A percentile compares a stretch with the other conserved stretches of the same genome.
Conservation (phyloP, 2,329 filamentous ascomycete species). For the Pseudohalonectria lignicola region DNA sequence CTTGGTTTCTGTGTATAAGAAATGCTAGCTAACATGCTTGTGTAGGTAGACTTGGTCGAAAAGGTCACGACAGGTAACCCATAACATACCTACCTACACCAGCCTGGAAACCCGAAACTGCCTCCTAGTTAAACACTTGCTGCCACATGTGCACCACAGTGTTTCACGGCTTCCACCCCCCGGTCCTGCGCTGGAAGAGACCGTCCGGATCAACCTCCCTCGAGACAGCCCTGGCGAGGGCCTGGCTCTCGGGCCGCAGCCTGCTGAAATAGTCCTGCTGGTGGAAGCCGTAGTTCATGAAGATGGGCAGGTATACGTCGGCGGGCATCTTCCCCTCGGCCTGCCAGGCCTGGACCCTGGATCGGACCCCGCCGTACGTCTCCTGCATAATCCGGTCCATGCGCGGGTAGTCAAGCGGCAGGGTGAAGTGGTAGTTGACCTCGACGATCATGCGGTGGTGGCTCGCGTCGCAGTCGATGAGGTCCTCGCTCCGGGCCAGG, state of each 20-base stretch:
- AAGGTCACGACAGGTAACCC: no score
- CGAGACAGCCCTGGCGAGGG: constrained; percentile 22
- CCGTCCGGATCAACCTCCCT: constrained; percentile 24
- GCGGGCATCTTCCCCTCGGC: constrained; percentile 10
- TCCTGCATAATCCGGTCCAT: constrained; percentile 17
- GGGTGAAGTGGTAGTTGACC: constrained; percentile 3
- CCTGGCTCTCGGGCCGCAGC: constrained; percentile 21
- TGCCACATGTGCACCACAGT: no score
- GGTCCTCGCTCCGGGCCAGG: constrained; percentile 24
- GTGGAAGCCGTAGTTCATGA: constrained; percentile 30
- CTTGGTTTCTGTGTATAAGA: no score
- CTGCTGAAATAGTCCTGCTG: constrained; percentile 30
- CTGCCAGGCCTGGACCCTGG: constrained; percentile 18
- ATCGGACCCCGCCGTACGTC: constrained; percentile 21
- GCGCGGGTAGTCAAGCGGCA: not conserved
- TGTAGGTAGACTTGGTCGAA: no score
- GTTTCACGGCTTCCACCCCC: constrained; percentile 27
- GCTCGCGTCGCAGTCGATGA: constrained; percentile 22
- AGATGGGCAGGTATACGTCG: constrained; percentile 26
- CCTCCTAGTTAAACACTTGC: no score
- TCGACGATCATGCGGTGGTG: constrained; percentile 3
- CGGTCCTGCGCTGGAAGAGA: constrained; percentile 25
- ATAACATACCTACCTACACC: no score
- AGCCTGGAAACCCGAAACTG: no score
- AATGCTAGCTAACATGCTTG: no score